A percentile compares a stretch with the other conserved stretches of the same genome.
These are phyloP conservation scores for Pelargonium fulgidum DNA, from an alignment of 441 rosid species.

Conservation along the genomic window DNA sequence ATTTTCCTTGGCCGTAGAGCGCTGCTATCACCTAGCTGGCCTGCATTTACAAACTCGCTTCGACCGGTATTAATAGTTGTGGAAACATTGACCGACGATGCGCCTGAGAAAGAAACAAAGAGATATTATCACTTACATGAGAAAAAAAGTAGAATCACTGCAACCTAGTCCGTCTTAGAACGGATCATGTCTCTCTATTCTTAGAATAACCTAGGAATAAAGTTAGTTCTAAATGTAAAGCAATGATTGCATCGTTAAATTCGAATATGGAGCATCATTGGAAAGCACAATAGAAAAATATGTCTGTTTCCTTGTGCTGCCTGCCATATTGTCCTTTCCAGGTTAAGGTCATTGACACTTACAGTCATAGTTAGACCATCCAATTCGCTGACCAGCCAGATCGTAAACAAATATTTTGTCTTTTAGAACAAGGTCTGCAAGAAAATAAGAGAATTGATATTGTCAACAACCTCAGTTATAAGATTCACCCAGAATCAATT, in stretches of 20 bases:
- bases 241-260: background rate
- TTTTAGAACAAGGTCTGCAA: constrained; percentile 76
- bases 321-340: background rate
- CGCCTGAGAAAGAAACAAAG: background rate
- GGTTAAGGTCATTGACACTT: constrained; percentile 25
- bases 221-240: background rate
- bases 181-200: too few relatives aligned
- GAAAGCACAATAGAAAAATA: background rate
- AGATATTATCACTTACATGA: background rate
- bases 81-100: background rate
- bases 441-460: background rate
- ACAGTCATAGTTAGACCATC: constrained; percentile 92
- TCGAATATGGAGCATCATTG: background rate
- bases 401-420: constrained; percentile 88
- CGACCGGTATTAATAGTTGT: background rate
- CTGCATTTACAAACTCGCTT: background rate
- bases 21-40: background rate
- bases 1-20: background rate
- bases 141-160: too few relatives aligned
- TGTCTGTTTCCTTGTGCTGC: too few relatives aligned
- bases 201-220: background rate
- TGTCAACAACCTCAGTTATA: background rate
- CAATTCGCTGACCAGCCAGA: constrained; percentile 69
- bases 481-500: too few relatives aligned
- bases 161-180: too few relatives aligned